A percentile compares a stretch with the other conserved stretches of the same genome.
Evolutionary conservation across 495 filamentous ascomycete species (phyloP).

Genomic region (Antarctomyces pellizariae): DNA sequence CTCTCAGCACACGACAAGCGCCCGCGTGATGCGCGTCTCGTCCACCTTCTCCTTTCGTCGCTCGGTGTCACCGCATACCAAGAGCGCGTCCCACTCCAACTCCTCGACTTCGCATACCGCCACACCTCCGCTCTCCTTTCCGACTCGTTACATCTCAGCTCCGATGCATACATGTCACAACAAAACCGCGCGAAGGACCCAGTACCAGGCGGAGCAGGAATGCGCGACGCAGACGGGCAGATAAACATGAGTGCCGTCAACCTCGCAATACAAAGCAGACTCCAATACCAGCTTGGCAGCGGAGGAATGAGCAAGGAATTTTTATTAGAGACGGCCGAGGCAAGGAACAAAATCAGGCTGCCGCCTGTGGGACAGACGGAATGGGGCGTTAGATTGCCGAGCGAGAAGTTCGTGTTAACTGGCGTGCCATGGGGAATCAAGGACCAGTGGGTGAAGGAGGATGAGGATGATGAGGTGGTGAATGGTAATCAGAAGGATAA

Average conservation of each 20-base stretch:
- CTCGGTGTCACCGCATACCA: conserved; percentile 81
- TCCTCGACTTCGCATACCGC: conserved; percentile 94
- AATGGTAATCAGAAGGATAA: conserved; percentile 17
- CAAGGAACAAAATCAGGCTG: conserved; percentile 59
- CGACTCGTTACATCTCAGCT: conserved; percentile 38
- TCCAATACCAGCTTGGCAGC: conserved; percentile 27
- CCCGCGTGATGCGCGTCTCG: conserved; percentile 71
- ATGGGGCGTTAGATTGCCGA: conserved; percentile 64
- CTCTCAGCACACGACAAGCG: conserved; percentile 43
- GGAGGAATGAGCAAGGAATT: conserved; percentile 59
- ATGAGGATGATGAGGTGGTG: conserved; percentile 23
- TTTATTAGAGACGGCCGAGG: conserved; percentile 56
- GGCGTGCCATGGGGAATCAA: conserved; percentile 65
- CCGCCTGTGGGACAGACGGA: conserved; percentile 48
- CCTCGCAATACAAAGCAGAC: conserved; percentile 23
- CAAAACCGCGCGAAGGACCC: conserved; percentile 25
- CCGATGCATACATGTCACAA: conserved; percentile 35
- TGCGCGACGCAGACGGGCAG: conserved; percentile 21
- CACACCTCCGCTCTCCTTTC: conserved; percentile 38
- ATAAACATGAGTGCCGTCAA: conserved; percentile 23
- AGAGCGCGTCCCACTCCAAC: conserved; percentile 77
- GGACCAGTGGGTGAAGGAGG: conserved; percentile 41
- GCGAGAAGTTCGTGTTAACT: conserved; percentile 77
- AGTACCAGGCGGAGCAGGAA: conserved; percentile 19
- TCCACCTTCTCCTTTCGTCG: conserved; percentile 74